phyloP scores from a whole-genome alignment of 768 basidiomycete species.

The Podaxis pistillaris region DNA sequence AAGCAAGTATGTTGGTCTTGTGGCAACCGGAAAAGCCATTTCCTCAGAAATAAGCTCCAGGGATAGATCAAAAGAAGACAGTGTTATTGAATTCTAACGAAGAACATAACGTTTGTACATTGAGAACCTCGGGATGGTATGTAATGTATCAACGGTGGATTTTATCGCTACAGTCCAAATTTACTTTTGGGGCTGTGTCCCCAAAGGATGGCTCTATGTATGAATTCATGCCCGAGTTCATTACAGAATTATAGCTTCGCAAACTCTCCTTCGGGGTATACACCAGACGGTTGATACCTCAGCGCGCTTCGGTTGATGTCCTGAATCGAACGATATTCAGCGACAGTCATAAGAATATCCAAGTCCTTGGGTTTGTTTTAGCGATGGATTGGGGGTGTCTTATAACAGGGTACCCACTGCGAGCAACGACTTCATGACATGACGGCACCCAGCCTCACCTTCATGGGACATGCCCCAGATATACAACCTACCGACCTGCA shows the following conservation, averaged over 20 bases:
- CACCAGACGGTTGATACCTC: neutral
- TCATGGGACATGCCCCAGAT: constrained; percentile 54
- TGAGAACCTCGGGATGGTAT: neutral
- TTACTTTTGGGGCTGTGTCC: too few species aligned
- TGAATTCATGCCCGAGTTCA: too few species aligned
- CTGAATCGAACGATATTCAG: neutral
- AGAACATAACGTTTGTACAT: neutral
- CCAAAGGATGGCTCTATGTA: too few species aligned
- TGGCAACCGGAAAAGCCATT: neutral
- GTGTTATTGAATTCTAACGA: neutral
- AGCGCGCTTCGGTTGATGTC: neutral
- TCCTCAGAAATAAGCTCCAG: neutral
- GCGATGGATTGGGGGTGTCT: neutral
- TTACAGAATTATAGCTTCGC: neutral
- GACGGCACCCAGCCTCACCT: constrained; percentile 49
- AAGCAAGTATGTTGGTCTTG: neutral
- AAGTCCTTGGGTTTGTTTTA: neutral
- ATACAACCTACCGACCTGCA: constrained; percentile 46
- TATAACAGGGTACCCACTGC: constrained; percentile 28
- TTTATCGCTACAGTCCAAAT: too few species aligned
- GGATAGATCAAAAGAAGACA: neutral
- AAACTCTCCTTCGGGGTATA: neutral
- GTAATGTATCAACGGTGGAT: too few species aligned
- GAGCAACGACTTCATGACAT: constrained; percentile 52
- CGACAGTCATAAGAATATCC: neutral